Evolutionary conservation across 129 eudicot species (phyloP).

Genomic region (Apium graveolens): DNA sequence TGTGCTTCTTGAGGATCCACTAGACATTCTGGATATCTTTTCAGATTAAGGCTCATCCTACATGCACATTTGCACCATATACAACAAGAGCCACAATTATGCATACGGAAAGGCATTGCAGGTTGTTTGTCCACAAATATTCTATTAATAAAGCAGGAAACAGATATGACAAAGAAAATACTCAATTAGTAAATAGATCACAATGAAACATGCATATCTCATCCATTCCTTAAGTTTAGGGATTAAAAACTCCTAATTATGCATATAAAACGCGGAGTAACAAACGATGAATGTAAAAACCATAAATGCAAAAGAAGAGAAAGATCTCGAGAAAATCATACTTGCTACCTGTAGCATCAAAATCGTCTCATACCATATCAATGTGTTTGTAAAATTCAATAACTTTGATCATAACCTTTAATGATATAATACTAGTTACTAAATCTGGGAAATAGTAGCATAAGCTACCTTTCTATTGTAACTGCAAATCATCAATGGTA

Average conservation of each 20-base stretch:
- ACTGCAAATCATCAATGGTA: conserved; percentile 57
- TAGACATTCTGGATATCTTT: background rate
- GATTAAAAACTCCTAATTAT: background rate
- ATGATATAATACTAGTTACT: background rate
- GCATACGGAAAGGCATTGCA: background rate
- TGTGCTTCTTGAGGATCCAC: background rate
- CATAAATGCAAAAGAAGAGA: background rate
- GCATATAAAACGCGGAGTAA: background rate
- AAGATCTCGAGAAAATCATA: background rate
- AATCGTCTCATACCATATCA: background rate
- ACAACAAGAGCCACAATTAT: background rate
- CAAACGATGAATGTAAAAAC: background rate
- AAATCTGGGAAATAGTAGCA: background rate
- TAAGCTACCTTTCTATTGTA: conserved; percentile 58
- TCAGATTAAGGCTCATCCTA: background rate
- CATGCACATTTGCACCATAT: background rate
- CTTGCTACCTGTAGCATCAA: background rate
- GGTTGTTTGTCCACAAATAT: background rate
- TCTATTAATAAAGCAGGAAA: background rate
- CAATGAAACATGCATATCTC: background rate
- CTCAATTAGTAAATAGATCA: background rate
- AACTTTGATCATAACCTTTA: background rate
- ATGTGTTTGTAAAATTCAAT: background rate
- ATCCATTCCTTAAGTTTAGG: background rate
- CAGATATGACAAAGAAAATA: background rate